phyloP scores from a whole-genome alignment of 1,284 basidiomycete genomes.

The Ganoderma boninense region DNA sequence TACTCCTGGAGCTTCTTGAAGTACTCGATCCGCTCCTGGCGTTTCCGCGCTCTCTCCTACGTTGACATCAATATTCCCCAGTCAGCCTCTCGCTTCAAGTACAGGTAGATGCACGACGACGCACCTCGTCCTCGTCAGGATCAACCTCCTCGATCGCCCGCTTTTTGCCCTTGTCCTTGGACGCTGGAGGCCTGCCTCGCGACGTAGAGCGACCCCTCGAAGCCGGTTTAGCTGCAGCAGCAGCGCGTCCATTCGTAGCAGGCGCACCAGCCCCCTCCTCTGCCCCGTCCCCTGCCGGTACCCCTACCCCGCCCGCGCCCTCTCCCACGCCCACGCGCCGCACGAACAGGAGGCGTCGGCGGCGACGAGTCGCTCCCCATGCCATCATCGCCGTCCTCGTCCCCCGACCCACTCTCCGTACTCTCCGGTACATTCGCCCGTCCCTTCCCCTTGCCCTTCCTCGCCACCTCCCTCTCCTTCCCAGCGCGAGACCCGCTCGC shows the following conservation, averaged over 20 bases:
- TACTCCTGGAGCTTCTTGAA: conserved; percentile 41
- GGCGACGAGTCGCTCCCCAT: conserved; percentile 19
- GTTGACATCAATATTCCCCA: neutral
- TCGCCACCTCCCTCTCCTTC: conserved; percentile 19
- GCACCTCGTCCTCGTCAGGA: conserved; percentile 35
- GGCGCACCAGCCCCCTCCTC: conserved; percentile 12
- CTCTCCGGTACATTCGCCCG: conserved; percentile 19
- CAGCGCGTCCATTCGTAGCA: conserved; percentile 6
- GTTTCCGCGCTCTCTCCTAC: conserved; percentile 34
- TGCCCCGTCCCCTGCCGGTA: conserved; percentile 9
- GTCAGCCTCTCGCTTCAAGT: neutral
- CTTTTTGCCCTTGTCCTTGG: conserved; percentile 34
- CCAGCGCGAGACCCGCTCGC: conserved; percentile 17
- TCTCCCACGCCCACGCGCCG: conserved; percentile 15
- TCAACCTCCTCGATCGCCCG: conserved; percentile 28
- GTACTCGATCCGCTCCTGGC: conserved; percentile 41
- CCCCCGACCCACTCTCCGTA: conserved; percentile 12
- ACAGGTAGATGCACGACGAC: neutral
- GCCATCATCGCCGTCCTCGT: conserved; percentile 15
- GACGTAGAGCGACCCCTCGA: conserved; percentile 21
- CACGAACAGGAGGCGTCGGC: conserved; percentile 26
- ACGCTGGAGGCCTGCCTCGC: conserved; percentile 10
- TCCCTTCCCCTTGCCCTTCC: conserved; percentile 20
- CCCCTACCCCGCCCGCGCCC: conserved; percentile 6
- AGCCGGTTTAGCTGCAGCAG: conserved; percentile 1